Conservation (phyloP, 305 asterid genomes). For the Solanum hybrid region DNA sequence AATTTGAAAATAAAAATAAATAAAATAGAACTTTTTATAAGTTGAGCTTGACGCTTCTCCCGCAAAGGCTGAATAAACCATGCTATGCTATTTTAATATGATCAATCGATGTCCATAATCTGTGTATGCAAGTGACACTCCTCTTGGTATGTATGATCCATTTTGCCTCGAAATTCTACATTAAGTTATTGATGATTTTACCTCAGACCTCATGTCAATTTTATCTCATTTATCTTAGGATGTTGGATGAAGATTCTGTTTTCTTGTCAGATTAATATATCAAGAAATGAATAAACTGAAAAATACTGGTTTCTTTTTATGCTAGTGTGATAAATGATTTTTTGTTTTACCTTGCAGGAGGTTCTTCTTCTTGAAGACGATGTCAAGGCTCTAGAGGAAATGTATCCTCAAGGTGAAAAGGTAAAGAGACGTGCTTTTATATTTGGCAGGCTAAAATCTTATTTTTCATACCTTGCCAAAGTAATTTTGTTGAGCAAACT, state of each 20-base stretch:
- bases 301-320: neutral
- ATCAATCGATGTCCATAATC: neutral
- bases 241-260: neutral
- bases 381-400: constrained; percentile 88
- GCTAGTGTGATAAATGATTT: neutral
- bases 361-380: constrained; percentile 91
- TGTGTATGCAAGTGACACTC: neutral
- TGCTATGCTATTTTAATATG: neutral
- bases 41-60: neutral
- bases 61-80: neutral
- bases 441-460: neutral
- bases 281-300: neutral
- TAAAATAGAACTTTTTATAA: neutral
- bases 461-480: neutral
- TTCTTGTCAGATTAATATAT: neutral
- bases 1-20: neutral
- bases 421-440: constrained; percentile 24
- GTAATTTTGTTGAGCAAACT: neutral
- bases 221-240: neutral
- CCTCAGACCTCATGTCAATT: neutral
- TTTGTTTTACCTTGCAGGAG: constrained; percentile 43
- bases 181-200: neutral
- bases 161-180: neutral
- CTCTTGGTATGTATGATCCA: neutral
- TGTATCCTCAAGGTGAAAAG: constrained; percentile 99